Evolutionary conservation across 768 basidiomycete species (phyloP), one percentile per base, ranked within the genome.

Genomic region (Chalciporus piperatus): DNA sequence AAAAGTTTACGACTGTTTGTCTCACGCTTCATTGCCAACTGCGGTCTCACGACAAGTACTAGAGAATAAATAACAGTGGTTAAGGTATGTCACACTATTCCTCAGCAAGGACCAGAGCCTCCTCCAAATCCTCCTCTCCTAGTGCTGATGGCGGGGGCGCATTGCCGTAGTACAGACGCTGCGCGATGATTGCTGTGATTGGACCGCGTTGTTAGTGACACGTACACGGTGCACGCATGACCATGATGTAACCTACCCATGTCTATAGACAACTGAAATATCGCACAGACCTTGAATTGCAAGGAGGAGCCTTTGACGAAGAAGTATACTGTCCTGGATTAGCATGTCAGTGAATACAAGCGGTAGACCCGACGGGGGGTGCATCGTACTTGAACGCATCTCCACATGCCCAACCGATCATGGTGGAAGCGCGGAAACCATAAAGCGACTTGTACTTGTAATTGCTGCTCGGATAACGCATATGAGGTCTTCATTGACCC

Each of bases 231-330:
- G 45, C 16, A 32, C 48, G 54, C 41, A 22, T 55, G 40, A 20
- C 30, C 30, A 44, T 13, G 51, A 41, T 50, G 40, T 35, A 20
- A 68, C 87, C 57, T 54, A 89, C 90, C 85, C 56, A 79, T 62
- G 69, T 93, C 91, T 38, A 92, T 70, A 2, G 87, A 87, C 41
- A 93, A 69, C 64, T 93, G 92, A 64, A 92, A 92, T 52, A 92
- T 76, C 5, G 88, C 85, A 58, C 91, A 92, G 37, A 81, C 80
- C 67, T 87, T 84, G 76, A 93, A 93, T 59, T 89, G 91, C 45
- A 93, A 61, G 1, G 89, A 86, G 0, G 84, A 85, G 12, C 74
- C 65, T 62, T 87, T 79, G 44, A 83, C 55, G 70, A 93, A 92
- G 69, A 92, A 93, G 63, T 93, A 93, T 3, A 77, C 76, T 11